phyloP scores from a whole-genome alignment of 2,329 filamentous ascomycete genomes.

The Alternaria sp. region DNA sequence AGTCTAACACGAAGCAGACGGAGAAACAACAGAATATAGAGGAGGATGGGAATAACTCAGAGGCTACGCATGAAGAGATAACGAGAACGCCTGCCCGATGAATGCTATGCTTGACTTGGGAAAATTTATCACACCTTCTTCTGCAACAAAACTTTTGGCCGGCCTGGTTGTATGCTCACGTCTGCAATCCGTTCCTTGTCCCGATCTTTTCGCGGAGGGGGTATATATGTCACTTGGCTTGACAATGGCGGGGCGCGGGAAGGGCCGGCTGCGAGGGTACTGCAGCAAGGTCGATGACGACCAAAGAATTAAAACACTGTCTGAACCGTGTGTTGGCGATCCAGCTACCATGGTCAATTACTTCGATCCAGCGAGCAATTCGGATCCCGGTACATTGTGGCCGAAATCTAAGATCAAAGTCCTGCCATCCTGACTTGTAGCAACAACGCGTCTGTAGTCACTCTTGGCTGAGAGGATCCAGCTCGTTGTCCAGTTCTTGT shows the following conservation, averaged over 20 bases:
- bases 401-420: slow-evolving; percentile 95
- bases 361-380: slow-evolving; percentile 50
- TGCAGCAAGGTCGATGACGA: background rate
- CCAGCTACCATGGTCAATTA: background rate
- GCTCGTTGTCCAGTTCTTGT: slow-evolving; percentile 93
- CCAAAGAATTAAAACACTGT: background rate
- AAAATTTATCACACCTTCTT: background rate
- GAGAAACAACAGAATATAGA: background rate
- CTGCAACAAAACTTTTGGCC: background rate
- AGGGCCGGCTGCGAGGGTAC: background rate
- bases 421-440: slow-evolving; percentile 91
- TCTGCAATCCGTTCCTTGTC: background rate
- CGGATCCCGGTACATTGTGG: slow-evolving; percentile 61
- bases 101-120: slow-evolving; percentile 9
- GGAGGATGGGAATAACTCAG: background rate
- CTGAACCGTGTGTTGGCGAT: background rate
- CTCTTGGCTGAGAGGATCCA: slow-evolving; percentile 98
- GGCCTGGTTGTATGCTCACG: background rate
- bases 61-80: background rate
- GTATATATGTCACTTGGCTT: background rate
- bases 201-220: background rate
- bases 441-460: slow-evolving; percentile 92
- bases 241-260: background rate
- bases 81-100: background rate
- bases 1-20: slow-evolving; percentile 30